Conservation (phyloP, 306 rosid species). For the Quercus aquifolioides region DNA sequence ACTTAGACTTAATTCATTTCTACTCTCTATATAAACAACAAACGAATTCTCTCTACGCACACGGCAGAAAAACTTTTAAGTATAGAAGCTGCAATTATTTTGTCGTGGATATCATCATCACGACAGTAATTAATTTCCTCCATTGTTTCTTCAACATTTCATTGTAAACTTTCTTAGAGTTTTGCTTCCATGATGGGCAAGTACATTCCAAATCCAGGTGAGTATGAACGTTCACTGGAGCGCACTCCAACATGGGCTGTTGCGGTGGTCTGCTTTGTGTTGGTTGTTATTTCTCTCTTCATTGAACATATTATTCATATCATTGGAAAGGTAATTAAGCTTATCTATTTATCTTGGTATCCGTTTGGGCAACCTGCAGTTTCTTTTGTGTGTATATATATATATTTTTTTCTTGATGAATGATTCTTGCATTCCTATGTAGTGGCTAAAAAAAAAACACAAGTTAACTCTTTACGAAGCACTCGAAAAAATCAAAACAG, state of each 20-base stretch:
- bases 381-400: not conserved
- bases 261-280: conserved; percentile 54
- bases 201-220: not conserved
- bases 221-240: conserved; percentile 39
- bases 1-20: no score
- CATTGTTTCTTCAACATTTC: no score
- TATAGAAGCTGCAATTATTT: no score
- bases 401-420: not conserved
- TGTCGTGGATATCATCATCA: no score
- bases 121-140: no score
- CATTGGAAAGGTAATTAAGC: conserved; percentile 38
- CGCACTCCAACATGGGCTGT: conserved; percentile 79
- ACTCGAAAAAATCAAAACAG: conserved; percentile 51
- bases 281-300: conserved; percentile 55
- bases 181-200: no score
- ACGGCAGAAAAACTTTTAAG: no score
- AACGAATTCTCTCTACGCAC: no score
- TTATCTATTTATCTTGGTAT: not conserved
- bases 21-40: no score
- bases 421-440: conserved; percentile 21
- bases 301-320: conserved; percentile 52
- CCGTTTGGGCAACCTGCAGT: not conserved
- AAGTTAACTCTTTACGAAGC: conserved; percentile 52
- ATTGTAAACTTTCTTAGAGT: not conserved
- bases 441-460: conserved; percentile 37